Base-by-base conservation (phyloP, 495 filamentous ascomycete species). In the Amniculicola lignicola region DNA sequence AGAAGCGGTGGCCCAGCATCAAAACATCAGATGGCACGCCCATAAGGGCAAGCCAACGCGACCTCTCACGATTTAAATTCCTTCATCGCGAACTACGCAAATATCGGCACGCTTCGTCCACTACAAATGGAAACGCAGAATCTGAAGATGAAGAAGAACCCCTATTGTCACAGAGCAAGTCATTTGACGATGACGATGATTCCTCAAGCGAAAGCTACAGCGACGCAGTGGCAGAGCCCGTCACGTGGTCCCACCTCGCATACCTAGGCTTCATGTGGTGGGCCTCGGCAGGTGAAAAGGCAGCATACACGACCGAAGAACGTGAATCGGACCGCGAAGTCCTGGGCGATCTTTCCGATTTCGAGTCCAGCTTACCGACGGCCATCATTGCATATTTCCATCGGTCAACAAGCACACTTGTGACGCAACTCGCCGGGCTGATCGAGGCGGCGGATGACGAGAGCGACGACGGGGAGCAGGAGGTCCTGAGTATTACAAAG, bases 221-320 rank as follows among this genome's bases (percentile, higher is more conserved):
- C 57, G 62, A 75, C 72, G 31, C 78, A 27, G 75, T 90, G 21
- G 79, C 87, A 38, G 90, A 96, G 61, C 84, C 89, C 0, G 74
- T 83, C 31, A 87, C 85, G n/a, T 97, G 92, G 93, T 77, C 89
- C 0, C 87, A 88, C 5, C 79, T 95, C 11, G 91, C 91, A 7
- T 97, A 96, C 66, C 82, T 79, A 22, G 85, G 87, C 3, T 96
- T 96, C 75, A 91, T 96, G 73, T 98, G 92, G 92, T 98, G 93
- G 93, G 93, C 93, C 0, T 91, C 89, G 1, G 93, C 93, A 0
- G 93, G 93, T 41, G 93, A 97, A 70, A 82, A 87, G 67, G 70
- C 71, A 10, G 63, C 69, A 10, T 67, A 66, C 33, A 64, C 63
- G 22, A 62, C 69, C 11, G 66, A 73, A 21, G 76, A 76, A 46